Evolutionary conservation across 2,329 filamentous ascomycete species (phyloP), one percentile per base, ranked within the genome.

Genomic region (Magnaporthales sp.): DNA sequence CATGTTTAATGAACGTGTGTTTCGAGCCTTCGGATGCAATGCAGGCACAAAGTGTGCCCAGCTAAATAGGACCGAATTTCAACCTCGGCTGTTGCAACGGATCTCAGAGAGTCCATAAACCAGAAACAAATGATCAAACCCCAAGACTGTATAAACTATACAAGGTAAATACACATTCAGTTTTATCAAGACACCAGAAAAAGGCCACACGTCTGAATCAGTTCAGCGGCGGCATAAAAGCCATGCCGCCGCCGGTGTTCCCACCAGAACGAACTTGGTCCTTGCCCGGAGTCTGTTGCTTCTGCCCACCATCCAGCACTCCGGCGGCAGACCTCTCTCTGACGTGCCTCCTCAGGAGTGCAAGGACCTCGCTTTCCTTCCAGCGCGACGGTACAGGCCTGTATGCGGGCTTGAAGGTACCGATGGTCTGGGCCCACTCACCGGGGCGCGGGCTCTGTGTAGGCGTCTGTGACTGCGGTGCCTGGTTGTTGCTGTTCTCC

Each of bases 351-450:
- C 94, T 84, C 76, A 99, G 76, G 82, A 95, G 79, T 29, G 76
- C 77, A 72, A 99, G 79, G 66, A 97, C 87, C 80, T 93, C 89
- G 70, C 91, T 96, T 69, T 89, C 88, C 78, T 84, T 87, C 95
- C 95, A 99, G 69, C 94, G 84, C 72, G 81, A 79, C 13, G 95
- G 95, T 67, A 98, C 93, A 54, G 94, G 94, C 66, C 94, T 84
- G 79, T 97, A 97, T 46, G 93, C 92, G 31, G 94, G 92, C 83
- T 91, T 94, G 79, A 97, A 97, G 26, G 92, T 93, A 32, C 95
- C 95, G 5, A 97, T 84, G 0, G 95, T 99, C 84, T 98, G 94
- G 69, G 92, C 92, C 95, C 95, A 99, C 81, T 99, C 95, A 69
- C 93, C 93, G 76, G 83, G 77, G 27, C 74, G 74, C 5, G 76